Evolutionary conservation across 768 basidiomycete genomes (phyloP).

Genomic region (Boletus rubroflammeus): DNA sequence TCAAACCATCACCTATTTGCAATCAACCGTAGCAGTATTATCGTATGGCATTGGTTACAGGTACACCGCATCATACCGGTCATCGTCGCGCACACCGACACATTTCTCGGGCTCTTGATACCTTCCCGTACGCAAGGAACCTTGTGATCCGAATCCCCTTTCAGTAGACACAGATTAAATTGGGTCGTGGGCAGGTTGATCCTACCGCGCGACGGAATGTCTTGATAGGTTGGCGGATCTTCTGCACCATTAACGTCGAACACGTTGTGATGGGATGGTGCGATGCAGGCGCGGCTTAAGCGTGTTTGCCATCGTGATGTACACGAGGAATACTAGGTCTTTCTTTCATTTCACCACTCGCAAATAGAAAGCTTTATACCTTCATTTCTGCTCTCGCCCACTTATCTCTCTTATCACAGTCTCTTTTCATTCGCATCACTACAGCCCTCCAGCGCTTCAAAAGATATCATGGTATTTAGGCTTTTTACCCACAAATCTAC

Average conservation of each 20-base stretch:
- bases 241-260: background rate
- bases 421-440: background rate
- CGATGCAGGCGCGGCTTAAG: slow-evolving; percentile 4
- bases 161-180: background rate
- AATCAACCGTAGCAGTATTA: background rate
- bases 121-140: background rate
- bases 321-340: slow-evolving; percentile 15
- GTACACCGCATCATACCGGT: background rate
- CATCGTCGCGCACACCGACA: background rate
- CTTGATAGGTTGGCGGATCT: background rate
- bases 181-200: background rate
- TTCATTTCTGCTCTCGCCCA: background rate
- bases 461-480: slow-evolving; percentile 37
- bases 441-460: background rate
- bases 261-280: slow-evolving; percentile 9
- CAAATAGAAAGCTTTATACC: slow-evolving; percentile 6
- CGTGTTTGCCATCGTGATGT: slow-evolving; percentile 19
- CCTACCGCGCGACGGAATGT: background rate
- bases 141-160: background rate
- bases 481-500: slow-evolving; percentile 38
- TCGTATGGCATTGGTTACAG: background rate
- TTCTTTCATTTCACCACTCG: slow-evolving; percentile 12
- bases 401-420: slow-evolving; percentile 10
- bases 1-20: background rate
- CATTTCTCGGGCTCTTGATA: background rate